A percentile compares a stretch with the other conserved stretches of the same genome.
Evolutionary conservation across 768 basidiomycete genomes (phyloP).

Genomic region (Lentinula detonsa): DNA sequence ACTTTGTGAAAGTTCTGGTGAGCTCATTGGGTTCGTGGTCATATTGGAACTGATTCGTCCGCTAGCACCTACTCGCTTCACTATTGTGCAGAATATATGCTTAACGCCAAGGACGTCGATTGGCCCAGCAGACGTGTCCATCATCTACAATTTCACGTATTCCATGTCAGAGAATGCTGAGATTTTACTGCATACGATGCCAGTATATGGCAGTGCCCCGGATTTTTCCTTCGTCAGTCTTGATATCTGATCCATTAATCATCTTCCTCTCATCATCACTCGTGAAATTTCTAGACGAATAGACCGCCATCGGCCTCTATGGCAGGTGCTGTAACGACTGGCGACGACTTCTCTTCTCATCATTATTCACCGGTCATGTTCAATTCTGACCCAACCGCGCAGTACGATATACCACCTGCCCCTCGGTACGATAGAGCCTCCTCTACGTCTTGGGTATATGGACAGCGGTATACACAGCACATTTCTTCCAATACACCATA

Average conservation of each 20-base stretch:
- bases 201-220: background rate
- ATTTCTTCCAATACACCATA: background rate
- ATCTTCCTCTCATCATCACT: background rate
- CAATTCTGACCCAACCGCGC: background rate
- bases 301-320: background rate
- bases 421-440: background rate
- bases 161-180: background rate
- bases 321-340: background rate
- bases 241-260: background rate
- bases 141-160: slow-evolving; percentile 7
- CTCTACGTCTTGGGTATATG: background rate
- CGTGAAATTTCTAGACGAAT: background rate
- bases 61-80: slow-evolving; percentile 45
- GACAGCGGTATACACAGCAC: slow-evolving; percentile 1
- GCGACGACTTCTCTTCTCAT: background rate
- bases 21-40: slow-evolving; percentile 7
- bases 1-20: slow-evolving; percentile 39
- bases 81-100: slow-evolving; percentile 42
- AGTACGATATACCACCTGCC: background rate
- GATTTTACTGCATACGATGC: background rate
- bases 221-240: background rate
- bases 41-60: background rate
- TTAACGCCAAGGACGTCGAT: slow-evolving; percentile 2
- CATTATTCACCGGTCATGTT: background rate
- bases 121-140: background rate